phyloP scores from a whole-genome alignment of 1,284 basidiomycete species.

The Cutaneotrichosporon sp. region DNA sequence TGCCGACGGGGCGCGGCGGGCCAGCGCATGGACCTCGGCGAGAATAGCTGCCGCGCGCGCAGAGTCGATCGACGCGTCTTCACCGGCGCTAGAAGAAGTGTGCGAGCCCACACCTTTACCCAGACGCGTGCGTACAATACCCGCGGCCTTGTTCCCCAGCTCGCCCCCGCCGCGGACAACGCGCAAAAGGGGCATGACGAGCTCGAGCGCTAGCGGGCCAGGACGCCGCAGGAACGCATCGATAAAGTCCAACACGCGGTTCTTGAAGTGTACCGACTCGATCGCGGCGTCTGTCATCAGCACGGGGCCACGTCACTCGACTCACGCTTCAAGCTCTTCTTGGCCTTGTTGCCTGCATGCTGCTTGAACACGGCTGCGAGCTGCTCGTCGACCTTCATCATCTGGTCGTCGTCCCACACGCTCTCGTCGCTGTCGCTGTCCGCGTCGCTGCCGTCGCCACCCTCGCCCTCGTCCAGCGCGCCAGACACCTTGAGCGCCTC shows the following conservation, averaged over 20 bases:
- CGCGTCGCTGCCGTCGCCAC: constrained; percentile 23
- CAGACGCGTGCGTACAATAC: constrained; percentile 68
- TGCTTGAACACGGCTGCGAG: constrained; percentile 79
- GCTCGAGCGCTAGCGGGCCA: constrained; percentile 61
- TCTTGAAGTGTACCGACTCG: constrained; percentile 89
- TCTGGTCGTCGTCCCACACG: constrained; percentile 90
- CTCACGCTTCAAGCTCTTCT: constrained; percentile 21
- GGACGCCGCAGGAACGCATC: constrained; percentile 77
- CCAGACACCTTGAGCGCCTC: constrained; percentile 72
- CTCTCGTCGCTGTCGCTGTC: constrained; percentile 53
- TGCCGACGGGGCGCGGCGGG: constrained; percentile 59
- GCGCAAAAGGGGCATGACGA: constrained; percentile 71
- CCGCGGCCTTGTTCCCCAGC: constrained; percentile 74
- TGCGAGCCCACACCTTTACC: constrained; percentile 58
- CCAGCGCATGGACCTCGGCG: constrained; percentile 65
- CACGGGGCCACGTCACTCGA: not conserved
- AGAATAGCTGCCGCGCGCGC: constrained; percentile 52
- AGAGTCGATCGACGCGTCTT: constrained; percentile 53
- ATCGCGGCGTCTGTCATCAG: constrained; percentile 33
- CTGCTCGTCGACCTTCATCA: constrained; percentile 92
- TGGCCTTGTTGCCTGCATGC: constrained; percentile 51
- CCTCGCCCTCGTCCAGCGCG: constrained; percentile 51
- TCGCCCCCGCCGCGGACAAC: constrained; percentile 63
- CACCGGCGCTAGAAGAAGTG: not conserved
- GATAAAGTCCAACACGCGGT: constrained; percentile 84